phyloP scores from a whole-genome alignment of 495 filamentous ascomycete genomes.

The Lasiosphaeria ovina region DNA sequence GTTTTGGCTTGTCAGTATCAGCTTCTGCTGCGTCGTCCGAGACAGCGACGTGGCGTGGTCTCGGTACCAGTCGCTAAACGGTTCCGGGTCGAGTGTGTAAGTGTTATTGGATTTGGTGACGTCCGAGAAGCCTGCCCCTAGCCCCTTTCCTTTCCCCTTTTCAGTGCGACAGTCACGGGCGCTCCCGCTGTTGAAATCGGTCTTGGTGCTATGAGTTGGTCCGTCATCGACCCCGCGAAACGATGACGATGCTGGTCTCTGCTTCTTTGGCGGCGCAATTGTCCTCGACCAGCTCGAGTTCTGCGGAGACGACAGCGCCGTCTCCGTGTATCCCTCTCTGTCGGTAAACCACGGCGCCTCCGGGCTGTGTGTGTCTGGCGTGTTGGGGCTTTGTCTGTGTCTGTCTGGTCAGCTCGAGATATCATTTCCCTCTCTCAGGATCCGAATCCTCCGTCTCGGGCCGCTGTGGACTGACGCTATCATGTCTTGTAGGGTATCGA shows the following conservation, averaged over 20 bases:
- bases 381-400: constrained; percentile 25
- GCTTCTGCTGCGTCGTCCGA: too few species aligned
- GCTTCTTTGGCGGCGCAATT: constrained; percentile 3
- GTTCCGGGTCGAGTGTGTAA: not conserved
- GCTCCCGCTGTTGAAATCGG: constrained; percentile 8
- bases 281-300: constrained; percentile 19
- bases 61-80: constrained; percentile 1
- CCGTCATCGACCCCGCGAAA: not conserved
- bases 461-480: not conserved
- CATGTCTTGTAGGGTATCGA: constrained; percentile 26
- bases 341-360: constrained; percentile 24
- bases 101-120: not conserved
- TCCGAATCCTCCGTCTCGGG: not conserved
- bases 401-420: not conserved
- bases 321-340: constrained; percentile 20
- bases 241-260: not conserved
- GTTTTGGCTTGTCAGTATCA: not conserved
- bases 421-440: too few species aligned
- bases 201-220: not conserved
- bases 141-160: constrained; percentile 20
- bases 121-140: constrained; percentile 15
- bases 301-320: constrained; percentile 18
- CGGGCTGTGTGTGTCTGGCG: constrained; percentile 18
- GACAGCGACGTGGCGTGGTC: not conserved
- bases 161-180: not conserved